These are phyloP conservation scores for Chlamydomonas reinhardtii DNA, from an alignment of 163 green algal species.

Conservation along the genomic window DNA sequence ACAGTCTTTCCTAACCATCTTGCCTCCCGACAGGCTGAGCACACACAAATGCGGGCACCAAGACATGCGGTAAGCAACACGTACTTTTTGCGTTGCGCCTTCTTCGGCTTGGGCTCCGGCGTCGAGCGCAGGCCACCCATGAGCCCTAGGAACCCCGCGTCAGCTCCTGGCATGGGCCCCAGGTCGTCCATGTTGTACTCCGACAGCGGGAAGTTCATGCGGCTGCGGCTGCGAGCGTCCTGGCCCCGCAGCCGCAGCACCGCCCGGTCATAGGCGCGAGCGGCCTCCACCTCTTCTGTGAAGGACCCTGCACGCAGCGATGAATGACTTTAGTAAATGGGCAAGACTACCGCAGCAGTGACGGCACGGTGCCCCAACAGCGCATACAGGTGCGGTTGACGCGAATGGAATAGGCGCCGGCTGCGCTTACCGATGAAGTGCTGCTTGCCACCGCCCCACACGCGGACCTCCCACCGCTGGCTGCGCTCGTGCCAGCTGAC, in stretches of 20 bases:
- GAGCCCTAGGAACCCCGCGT: not conserved
- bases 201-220: conserved; percentile 70
- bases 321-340: too few relatives aligned
- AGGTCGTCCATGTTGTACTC: conserved; percentile 70
- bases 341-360: too few relatives aligned
- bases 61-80: too few relatives aligned
- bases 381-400: too few relatives aligned
- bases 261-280: conserved; percentile 86
- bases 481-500: conserved; percentile 73
- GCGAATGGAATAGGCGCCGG: too few relatives aligned
- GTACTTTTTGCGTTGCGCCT: not conserved
- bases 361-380: too few relatives aligned
- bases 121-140: not conserved
- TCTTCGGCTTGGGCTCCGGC: not conserved
- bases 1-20: too few relatives aligned
- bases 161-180: not conserved
- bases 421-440: conserved; percentile 66
- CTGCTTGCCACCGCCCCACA: conserved; percentile 72
- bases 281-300: conserved; percentile 83
- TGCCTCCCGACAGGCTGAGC: too few relatives aligned
- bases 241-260: conserved; percentile 51
- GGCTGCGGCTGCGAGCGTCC: conserved; percentile 56
- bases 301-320: conserved; percentile 68
- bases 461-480: conserved; percentile 72
- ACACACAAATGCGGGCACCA: too few relatives aligned